Evolutionary conservation across 345 rosid genomes (phyloP), one percentile per base, ranked within the genome.

Genomic region (Gossypioides kirkii): DNA sequence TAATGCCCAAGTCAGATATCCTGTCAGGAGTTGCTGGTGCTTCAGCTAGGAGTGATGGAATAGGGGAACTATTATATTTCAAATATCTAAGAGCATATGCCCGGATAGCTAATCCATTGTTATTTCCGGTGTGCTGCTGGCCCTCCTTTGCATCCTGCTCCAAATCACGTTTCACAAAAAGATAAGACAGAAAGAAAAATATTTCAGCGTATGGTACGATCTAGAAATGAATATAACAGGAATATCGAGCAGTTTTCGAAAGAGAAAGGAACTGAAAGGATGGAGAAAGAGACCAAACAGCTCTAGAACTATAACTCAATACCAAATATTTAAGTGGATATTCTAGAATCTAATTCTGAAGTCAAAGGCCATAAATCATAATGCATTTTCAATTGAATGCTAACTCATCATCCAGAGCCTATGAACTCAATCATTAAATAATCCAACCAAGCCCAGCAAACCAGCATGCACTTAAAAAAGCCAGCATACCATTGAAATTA

Each of bases 41-140:
- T 73, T 85, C 92, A 60, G 86, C 87, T 80, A 79, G 89, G 77
- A 75, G 78, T 67, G 84, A 72, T 73, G 84, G 85, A 76, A 79
- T 75, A 70, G 80, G 69, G 74, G 84, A 77, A 71, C 77, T 82
- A 84, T 75, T 86, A 79, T 70, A 83, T 77, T 83, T 85, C 87
- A 96, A 88, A 84, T 84, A 96, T 74, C 89, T 88, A 61, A 88
- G 78, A 55, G 99, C 99, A 86, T 93, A 96, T 71, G 77, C 87
- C 84, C 73, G 82, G 83, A 96, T 80, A n/a, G 84, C 80, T 74
- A 25, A 74, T 46, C 61, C 80, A 54, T 70, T 22, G 72, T 77
- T 79, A 77, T 80, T 82, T 54, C 84, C 71, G 38, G 80, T 71
- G 76, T 69, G 76, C 71, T 66, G 77, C 71, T 75, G 75, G 63